These are phyloP conservation scores for Barnettozyma hawaiiensis DNA, from an alignment of 1,139 yeast species.

Conservation along the genomic window DNA sequence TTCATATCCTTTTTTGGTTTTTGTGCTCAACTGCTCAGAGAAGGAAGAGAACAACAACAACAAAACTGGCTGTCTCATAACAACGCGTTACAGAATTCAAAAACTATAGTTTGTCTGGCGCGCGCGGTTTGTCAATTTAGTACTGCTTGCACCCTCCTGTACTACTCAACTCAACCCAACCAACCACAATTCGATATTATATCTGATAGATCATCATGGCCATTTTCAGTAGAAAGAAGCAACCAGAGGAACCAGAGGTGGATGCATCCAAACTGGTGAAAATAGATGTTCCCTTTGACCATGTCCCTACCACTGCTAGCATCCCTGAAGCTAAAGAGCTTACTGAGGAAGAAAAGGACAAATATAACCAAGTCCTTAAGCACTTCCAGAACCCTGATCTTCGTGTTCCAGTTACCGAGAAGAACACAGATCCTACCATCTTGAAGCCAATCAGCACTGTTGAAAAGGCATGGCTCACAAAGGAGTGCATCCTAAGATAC, in stretches of 20 bases:
- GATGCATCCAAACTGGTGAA: constrained; percentile 26
- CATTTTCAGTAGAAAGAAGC: constrained; percentile 22
- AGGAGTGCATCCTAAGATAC: constrained; percentile 83
- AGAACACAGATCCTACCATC: constrained; percentile 23
- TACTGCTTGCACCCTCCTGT: background rate
- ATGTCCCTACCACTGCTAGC: constrained; percentile 41
- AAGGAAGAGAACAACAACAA: no score
- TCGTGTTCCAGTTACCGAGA: constrained; percentile 36
- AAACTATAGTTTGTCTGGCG: no score
- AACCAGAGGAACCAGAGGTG: constrained; percentile 12
- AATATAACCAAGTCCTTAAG: constrained; percentile 51
- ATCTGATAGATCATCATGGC: constrained; percentile 21
- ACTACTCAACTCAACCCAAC: no score
- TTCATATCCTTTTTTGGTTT: background rate
- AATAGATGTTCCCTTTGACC: constrained; percentile 43
- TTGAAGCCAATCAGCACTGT: constrained; percentile 40
- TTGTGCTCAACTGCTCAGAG: no score
- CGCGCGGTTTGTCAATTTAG: no score
- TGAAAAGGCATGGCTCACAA: constrained; percentile 87
- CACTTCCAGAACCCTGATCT: constrained; percentile 51
- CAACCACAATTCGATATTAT: no score
- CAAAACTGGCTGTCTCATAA: background rate
- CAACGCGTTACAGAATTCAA: background rate
- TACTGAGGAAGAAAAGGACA: constrained; percentile 47
- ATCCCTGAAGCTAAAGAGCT: constrained; percentile 49